Percentiles rank a stretch among this genome's conserved stretches.
Evolutionary conservation across 106 monocot genomes (phyloP).

Genomic region (Dendrobium nobile): DNA sequence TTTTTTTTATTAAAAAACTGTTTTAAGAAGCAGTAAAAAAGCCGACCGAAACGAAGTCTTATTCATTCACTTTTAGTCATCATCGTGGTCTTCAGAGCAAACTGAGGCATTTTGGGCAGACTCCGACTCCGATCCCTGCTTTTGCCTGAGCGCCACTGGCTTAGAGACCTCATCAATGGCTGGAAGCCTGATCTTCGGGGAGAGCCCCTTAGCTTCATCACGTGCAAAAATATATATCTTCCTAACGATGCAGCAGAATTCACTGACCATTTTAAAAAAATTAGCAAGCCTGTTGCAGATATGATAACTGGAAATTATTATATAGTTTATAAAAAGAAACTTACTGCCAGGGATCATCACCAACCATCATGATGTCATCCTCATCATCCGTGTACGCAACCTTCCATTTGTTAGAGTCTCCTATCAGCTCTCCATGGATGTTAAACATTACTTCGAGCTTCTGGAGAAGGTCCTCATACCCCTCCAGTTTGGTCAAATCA

Average conservation of each 20-base stretch:
- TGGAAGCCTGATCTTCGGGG: conserved; percentile 17
- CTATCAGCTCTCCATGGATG: conserved; percentile 43
- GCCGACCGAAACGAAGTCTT: too few species aligned
- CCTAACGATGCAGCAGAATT: conserved; percentile 73
- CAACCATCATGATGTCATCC: conserved; percentile 85
- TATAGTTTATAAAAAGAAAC: not conserved
- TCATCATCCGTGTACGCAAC: conserved; percentile 87
- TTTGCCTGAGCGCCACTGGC: not conserved
- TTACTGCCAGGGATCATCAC: conserved; percentile 92
- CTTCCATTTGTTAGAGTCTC: conserved; percentile 64
- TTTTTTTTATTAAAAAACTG: too few species aligned
- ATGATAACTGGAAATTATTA: too few species aligned
- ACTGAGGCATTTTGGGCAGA: too few species aligned
- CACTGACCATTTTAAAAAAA: conserved; percentile 29
- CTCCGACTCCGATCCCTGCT: too few species aligned
- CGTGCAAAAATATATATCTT: conserved; percentile 66
- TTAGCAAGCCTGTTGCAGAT: too few species aligned
- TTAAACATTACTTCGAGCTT: conserved; percentile 84
- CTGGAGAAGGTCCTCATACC: conserved; percentile 48
- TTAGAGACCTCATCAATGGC: conserved; percentile 9
- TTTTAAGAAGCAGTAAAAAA: too few species aligned
- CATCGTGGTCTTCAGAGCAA: too few species aligned
- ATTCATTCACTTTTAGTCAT: too few species aligned
- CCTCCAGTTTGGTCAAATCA: conserved; percentile 65
- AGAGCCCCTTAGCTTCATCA: conserved; percentile 59